Evolutionary conservation across 768 basidiomycete genomes (phyloP).

Genomic region (Melanogaster broomeanus): DNA sequence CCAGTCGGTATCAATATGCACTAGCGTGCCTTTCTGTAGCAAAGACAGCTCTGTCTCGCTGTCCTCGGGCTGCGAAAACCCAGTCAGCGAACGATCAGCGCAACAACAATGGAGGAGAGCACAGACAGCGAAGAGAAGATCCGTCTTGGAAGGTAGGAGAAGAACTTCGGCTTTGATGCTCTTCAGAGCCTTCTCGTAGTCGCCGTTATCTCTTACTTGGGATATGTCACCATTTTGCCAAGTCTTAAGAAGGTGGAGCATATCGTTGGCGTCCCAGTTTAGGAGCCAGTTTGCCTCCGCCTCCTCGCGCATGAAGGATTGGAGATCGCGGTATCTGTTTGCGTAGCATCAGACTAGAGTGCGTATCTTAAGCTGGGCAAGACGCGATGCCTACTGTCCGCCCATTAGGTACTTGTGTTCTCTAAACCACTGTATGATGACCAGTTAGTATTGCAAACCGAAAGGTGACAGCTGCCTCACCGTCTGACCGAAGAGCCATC

Average conservation of each 20-base stretch:
- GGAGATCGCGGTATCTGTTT: constrained; percentile 45
- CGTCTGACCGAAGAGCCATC: constrained; percentile 57
- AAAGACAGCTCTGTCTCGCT: constrained; percentile 46
- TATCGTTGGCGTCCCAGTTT: constrained; percentile 56
- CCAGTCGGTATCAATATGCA: constrained; percentile 40
- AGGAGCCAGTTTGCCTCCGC: constrained; percentile 48
- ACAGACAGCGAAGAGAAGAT: constrained; percentile 54
- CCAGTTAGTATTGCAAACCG: constrained; percentile 51
- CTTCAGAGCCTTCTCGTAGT: constrained; percentile 41
- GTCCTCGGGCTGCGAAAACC: constrained; percentile 47
- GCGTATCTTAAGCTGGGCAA: background rate
- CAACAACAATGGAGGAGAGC: background rate
- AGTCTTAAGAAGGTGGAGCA: constrained; percentile 49
- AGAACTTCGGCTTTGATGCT: constrained; percentile 51
- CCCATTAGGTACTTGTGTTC: constrained; percentile 42
- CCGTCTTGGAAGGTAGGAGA: constrained; percentile 59
- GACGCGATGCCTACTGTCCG: constrained; percentile 35
- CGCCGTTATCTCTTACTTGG: constrained; percentile 42
- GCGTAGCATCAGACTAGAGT: background rate
- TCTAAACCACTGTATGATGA: constrained; percentile 49
- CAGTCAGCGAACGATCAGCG: background rate
- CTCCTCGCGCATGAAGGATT: constrained; percentile 47
- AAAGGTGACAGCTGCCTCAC: constrained; percentile 74
- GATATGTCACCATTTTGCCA: constrained; percentile 55
- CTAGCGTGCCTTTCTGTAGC: constrained; percentile 43